These are phyloP conservation scores for Anisogramma anomala DNA, from an alignment of 2,329 filamentous ascomycete species.

Conservation along the genomic window DNA sequence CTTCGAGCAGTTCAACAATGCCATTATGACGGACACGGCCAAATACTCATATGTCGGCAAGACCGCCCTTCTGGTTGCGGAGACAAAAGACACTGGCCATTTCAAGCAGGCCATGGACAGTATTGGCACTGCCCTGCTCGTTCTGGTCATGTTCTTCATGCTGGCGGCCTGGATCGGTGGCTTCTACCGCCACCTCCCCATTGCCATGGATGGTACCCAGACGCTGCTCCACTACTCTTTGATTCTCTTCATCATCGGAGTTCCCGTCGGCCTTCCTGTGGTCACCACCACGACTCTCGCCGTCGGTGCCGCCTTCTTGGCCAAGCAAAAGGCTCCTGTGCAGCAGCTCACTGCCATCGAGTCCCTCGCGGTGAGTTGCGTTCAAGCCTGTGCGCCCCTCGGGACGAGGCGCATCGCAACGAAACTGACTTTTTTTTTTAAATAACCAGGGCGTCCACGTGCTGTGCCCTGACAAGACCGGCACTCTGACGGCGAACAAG, in stretches of 20 bases:
- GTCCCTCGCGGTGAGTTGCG: constrained; percentile 45
- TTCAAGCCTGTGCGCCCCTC: no score
- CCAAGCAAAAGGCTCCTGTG: constrained; percentile 67
- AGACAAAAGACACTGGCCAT: constrained; percentile 63
- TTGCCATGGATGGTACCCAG: constrained; percentile 50
- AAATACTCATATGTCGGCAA: constrained; percentile 66
- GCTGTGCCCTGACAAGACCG: constrained; percentile 73
- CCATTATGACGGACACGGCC: constrained; percentile 54
- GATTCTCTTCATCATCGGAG: constrained; percentile 65
- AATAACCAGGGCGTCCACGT: constrained; percentile 50
- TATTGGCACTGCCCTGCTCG: constrained; percentile 62
- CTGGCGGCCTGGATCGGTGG: constrained; percentile 65
- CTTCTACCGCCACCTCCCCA: constrained; percentile 61
- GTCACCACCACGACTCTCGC: constrained; percentile 69
- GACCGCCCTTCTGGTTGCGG: constrained; percentile 62
- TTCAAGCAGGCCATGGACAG: constrained; percentile 76
- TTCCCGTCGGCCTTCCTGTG: constrained; percentile 68
- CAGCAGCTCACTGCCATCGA: constrained; percentile 72
- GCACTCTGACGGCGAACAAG: constrained; percentile 65
- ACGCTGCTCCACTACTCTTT: constrained; percentile 58
- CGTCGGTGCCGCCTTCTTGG: constrained; percentile 66
- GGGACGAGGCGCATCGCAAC: no score
- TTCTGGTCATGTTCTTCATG: constrained; percentile 69
- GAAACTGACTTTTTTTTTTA: not conserved
- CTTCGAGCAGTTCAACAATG: constrained; percentile 31